Conservation (phyloP, 257 asterid species). For the Fraxinus cuspidata region DNA sequence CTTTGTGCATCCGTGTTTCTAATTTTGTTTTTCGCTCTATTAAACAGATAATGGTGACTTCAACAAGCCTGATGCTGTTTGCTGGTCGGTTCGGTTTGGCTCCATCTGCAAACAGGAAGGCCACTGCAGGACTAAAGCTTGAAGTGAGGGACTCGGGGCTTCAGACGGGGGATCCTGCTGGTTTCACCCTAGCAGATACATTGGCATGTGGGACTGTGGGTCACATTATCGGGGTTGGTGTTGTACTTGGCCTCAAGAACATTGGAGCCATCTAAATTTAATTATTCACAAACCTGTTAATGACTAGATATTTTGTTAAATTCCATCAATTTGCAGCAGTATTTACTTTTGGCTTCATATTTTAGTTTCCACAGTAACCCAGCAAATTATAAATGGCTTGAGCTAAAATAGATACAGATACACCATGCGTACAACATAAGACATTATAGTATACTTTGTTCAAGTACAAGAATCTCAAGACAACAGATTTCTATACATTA, state of each 20-base stretch:
- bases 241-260: conserved; percentile 89
- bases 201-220: conserved; percentile 89
- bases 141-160: conserved; percentile 86
- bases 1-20: neutral
- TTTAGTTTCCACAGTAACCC: neutral
- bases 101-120: conserved; percentile 92
- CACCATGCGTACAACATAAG: neutral
- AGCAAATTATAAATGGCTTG: neutral
- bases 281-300: conserved; percentile 2
- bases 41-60: conserved; percentile 76
- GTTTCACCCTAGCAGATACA: conserved; percentile 92
- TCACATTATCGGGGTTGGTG: conserved; percentile 93
- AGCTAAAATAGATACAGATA: neutral
- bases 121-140: conserved; percentile 79
- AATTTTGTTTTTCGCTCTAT: neutral
- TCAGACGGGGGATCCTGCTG: conserved; percentile 97
- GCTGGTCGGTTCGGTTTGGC: conserved; percentile 96
- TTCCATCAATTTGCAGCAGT: neutral
- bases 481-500: conserved; percentile 9
- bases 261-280: conserved; percentile 55
- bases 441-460: neutral
- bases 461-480: neutral
- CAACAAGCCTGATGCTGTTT: conserved; percentile 84
- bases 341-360: neutral
- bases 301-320: neutral